phyloP scores from a whole-genome alignment of 371 early-diverging fungal genomes.

The Mortierella sp. region DNA sequence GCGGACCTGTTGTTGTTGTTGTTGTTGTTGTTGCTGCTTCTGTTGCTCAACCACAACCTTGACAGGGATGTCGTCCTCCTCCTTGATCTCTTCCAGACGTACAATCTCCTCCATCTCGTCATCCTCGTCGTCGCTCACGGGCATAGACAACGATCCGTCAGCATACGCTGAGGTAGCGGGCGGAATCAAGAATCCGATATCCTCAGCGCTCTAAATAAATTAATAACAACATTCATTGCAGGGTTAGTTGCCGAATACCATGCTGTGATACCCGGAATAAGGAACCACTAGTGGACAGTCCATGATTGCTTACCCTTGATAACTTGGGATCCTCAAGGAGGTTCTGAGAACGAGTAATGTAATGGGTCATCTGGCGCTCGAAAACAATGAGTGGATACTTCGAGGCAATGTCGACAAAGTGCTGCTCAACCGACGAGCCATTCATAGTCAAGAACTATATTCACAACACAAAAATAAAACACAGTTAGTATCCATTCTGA shows the following conservation, averaged over 20 bases:
- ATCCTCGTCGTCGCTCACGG: constrained; percentile 55
- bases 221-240: not conserved
- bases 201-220: constrained; percentile 25
- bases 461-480: too few relatives aligned
- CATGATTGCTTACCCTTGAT: constrained; percentile 30
- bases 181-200: constrained; percentile 43
- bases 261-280: not conserved
- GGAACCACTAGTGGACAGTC: not conserved
- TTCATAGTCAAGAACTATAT: constrained; percentile 62
- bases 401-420: constrained; percentile 65
- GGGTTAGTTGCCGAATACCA: not conserved
- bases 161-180: constrained; percentile 52
- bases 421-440: constrained; percentile 58
- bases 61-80: constrained; percentile 28
- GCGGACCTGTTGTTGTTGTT: constrained; percentile 16
- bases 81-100: constrained; percentile 53
- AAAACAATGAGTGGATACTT: constrained; percentile 62
- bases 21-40: constrained; percentile 7
- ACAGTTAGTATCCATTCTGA: too few relatives aligned
- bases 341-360: constrained; percentile 46
- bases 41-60: not conserved
- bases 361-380: constrained; percentile 57
- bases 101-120: constrained; percentile 24
- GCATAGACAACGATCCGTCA: constrained; percentile 56
- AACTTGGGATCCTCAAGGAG: constrained; percentile 50